These are phyloP conservation scores for Vickermania spadyakhi DNA, from an alignment of 208 protist species.

Conservation along the genomic window DNA sequence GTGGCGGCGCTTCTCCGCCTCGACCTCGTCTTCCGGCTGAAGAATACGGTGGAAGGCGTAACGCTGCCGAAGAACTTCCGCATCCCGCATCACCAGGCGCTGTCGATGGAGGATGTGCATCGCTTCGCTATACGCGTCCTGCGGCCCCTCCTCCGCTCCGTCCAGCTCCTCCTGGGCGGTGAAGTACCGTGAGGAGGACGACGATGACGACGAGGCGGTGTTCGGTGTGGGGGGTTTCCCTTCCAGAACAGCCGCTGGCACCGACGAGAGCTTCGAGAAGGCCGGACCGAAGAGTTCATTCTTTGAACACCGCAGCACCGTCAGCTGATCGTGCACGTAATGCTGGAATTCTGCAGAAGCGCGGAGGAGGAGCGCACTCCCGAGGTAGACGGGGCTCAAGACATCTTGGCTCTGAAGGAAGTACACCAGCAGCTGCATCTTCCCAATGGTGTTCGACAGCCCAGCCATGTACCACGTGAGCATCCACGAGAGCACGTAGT, in stretches of 20 bases:
- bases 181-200: too few relatives aligned
- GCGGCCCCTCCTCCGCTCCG: not conserved
- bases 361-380: conserved; percentile 50
- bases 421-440: conserved; percentile 68
- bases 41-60: not conserved
- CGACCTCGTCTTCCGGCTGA: not conserved
- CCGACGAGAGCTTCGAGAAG: not conserved
- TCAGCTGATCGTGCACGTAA: too few relatives aligned
- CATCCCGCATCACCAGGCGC: not conserved
- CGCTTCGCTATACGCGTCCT: not conserved
- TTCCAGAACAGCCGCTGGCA: not conserved
- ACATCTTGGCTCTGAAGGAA: conserved; percentile 37
- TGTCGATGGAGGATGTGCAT: too few relatives aligned
- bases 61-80: not conserved
- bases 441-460: conserved; percentile 24
- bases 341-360: conserved; percentile 40
- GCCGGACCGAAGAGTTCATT: not conserved
- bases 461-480: conserved; percentile 82
- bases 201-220: too few relatives aligned
- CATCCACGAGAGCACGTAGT: conserved; percentile 82
- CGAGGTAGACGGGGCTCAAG: conserved; percentile 59
- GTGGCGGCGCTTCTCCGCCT: conserved; percentile 20
- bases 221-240: too few relatives aligned
- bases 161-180: too few relatives aligned
- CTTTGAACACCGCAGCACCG: conserved; percentile 27